Conservation (phyloP, 2,329 filamentous ascomycete genomes). For the Phialocephala sp. region DNA sequence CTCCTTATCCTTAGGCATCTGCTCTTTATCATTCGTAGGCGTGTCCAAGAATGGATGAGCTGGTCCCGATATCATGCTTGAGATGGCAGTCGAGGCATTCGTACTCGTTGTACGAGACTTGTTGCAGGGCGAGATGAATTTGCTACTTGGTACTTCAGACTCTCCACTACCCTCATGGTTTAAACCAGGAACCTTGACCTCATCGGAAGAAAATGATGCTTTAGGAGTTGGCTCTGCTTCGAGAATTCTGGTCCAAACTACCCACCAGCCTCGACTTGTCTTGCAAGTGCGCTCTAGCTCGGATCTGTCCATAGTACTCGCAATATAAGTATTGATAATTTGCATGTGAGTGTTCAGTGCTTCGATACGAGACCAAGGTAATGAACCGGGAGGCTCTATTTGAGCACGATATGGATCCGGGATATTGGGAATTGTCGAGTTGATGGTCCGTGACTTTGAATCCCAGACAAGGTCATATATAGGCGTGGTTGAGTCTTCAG, state of each 20-base stretch:
- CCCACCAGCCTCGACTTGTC: constrained; percentile 72
- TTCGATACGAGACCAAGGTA: constrained; percentile 63
- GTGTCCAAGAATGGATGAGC: constrained; percentile 41
- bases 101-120: constrained; percentile 25
- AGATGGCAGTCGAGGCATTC: constrained; percentile 15
- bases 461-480: constrained; percentile 71
- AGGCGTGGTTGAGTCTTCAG: constrained; percentile 38
- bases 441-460: constrained; percentile 58
- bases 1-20: constrained; percentile 53
- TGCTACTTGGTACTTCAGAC: constrained; percentile 8
- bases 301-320: constrained; percentile 49
- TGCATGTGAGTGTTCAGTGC: constrained; percentile 70
- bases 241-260: constrained; percentile 67
- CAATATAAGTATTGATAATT: constrained; percentile 61
- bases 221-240: constrained; percentile 41
- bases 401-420: constrained; percentile 53
- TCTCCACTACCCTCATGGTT: constrained; percentile 26
- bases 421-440: constrained; percentile 71
- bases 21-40: neutral
- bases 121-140: neutral
- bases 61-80: constrained; percentile 34
- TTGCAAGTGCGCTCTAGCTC: constrained; percentile 68
- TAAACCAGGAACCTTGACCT: constrained; percentile 21
- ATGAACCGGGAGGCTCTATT: constrained; percentile 30
- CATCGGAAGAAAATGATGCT: constrained; percentile 2